Evolutionary conservation across 1,139 yeast species (phyloP), one percentile per base, ranked within the genome.

Genomic region (Lodderomyces oxycetoniae): DNA sequence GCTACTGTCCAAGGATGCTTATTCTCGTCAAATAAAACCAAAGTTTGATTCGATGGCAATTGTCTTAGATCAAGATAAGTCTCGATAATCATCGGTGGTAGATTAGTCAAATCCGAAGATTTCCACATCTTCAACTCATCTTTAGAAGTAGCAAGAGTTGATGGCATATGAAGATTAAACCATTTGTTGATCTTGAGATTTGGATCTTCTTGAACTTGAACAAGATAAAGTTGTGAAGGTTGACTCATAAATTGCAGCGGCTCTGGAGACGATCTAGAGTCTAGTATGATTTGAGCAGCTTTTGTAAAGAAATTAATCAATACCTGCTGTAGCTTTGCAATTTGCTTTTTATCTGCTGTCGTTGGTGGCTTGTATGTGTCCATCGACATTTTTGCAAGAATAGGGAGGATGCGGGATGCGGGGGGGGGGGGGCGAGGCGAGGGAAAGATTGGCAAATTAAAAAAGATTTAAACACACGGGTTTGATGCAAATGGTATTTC

Each of bases 1-100:
- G 48, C 69, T 29, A 61, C 77, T 14, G 60, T 63, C 57, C 67
- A 69, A 29, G 67, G 66, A 28, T 53, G 63, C 32, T 52, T 63
- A 22, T 50, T 59, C 12, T 57, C 89, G 38, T 76, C 79, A 23
- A 64, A 57, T 27, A 82, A 50, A 31, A 79, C 72, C 30, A 88
- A 68, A 9, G 80, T 67, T 44, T 84, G 88, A 30, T 74, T 72
- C 2, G 78, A 57, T 7, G 74, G 62, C 36, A 89, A 54, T 16
- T 67, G 70, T 19, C 87, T 61, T 35, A 88, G 63, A 54, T 89
- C 96, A 36, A 91, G 64, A 45, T 71, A 84, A 0, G 93, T 81
- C 53, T 91, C 98, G 23, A 91, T 71, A 17, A 89, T 85, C 59
- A 91, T 68, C 1, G 96, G 95, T 3, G 94, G 88, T 15, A 80